Percentiles rank a stretch among this genome's conserved stretches.
Evolutionary conservation across 2,329 filamentous ascomycete genomes (phyloP).

Genomic region (Cryphonectria japonica): DNA sequence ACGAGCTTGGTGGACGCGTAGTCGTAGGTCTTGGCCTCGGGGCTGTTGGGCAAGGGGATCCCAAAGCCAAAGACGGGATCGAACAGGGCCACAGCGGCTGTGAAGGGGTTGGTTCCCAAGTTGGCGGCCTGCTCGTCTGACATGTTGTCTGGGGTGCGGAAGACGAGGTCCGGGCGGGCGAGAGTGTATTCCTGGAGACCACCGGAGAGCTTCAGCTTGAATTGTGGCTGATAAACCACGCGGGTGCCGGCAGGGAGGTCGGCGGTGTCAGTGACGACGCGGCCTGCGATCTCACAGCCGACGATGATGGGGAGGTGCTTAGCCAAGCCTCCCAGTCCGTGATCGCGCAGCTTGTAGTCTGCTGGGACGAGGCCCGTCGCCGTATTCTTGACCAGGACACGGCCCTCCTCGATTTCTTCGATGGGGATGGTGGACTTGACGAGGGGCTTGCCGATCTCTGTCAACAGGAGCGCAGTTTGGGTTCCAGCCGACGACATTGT

Average conservation of each 20-base stretch:
- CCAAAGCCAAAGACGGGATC: conserved; percentile 2
- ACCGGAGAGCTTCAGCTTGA: background rate
- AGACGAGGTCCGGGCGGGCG: background rate
- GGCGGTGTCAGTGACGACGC: background rate
- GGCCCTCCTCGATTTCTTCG: background rate
- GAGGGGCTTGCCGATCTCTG: conserved; percentile 1
- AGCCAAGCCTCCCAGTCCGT: background rate
- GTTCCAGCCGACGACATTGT: background rate
- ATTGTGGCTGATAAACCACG: background rate
- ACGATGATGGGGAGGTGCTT: background rate
- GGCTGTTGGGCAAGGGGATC: background rate
- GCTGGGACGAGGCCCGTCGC: background rate
- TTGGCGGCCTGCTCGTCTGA: background rate
- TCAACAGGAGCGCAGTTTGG: conserved; percentile 8
- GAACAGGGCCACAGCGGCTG: background rate
- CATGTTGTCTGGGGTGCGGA: background rate
- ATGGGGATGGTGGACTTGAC: background rate
- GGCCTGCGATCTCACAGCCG: conserved; percentile 5
- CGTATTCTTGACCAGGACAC: background rate
- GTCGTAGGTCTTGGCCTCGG: background rate
- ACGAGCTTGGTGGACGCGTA: background rate
- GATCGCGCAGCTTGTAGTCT: background rate
- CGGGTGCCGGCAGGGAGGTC: background rate
- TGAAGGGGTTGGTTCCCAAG: background rate
- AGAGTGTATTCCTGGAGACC: conserved; percentile 2